phyloP scores from a whole-genome alignment of 768 basidiomycete species.

The Fistulinella prunicolor region DNA sequence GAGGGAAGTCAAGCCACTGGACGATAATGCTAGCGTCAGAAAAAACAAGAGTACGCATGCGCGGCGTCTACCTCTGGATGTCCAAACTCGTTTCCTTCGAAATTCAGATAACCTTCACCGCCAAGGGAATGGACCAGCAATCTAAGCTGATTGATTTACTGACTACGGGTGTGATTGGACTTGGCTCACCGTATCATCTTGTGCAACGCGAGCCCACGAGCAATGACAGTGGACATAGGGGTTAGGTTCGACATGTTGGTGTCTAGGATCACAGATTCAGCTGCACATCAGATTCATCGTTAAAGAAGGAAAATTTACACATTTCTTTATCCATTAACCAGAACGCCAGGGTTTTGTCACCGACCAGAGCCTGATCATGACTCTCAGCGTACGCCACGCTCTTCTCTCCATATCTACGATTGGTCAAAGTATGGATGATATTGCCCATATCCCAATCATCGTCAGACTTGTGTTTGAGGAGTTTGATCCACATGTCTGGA shows the following conservation, averaged over 20 bases:
- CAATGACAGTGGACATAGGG: constrained; percentile 77
- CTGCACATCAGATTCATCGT: background rate
- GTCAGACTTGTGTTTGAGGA: constrained; percentile 89
- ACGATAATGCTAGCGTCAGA: background rate
- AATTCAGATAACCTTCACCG: constrained; percentile 97
- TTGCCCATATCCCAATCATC: constrained; percentile 84
- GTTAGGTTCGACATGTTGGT: constrained; percentile 91
- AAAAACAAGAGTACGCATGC: background rate
- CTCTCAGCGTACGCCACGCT: constrained; percentile 93
- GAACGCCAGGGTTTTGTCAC: constrained; percentile 98
- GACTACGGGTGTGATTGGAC: background rate
- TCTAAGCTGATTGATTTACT: constrained; percentile 37
- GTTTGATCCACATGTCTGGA: constrained; percentile 99
- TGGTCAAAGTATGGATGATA: constrained; percentile 87
- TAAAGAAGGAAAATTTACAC: constrained; percentile 56
- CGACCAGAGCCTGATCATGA: constrained; percentile 97
- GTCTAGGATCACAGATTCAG: constrained; percentile 43
- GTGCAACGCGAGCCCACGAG: constrained; percentile 89
- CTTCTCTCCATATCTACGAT: constrained; percentile 86
- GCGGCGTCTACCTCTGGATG: constrained; percentile 77
- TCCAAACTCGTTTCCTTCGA: constrained; percentile 97
- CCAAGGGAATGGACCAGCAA: constrained; percentile 89
- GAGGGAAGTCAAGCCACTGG: constrained; percentile 98
- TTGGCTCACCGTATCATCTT: constrained; percentile 88
- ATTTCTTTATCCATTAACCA: constrained; percentile 99